Evolutionary conservation across 2,329 filamentous ascomycete genomes (phyloP).

Genomic region (Bipolaris zeicola): DNA sequence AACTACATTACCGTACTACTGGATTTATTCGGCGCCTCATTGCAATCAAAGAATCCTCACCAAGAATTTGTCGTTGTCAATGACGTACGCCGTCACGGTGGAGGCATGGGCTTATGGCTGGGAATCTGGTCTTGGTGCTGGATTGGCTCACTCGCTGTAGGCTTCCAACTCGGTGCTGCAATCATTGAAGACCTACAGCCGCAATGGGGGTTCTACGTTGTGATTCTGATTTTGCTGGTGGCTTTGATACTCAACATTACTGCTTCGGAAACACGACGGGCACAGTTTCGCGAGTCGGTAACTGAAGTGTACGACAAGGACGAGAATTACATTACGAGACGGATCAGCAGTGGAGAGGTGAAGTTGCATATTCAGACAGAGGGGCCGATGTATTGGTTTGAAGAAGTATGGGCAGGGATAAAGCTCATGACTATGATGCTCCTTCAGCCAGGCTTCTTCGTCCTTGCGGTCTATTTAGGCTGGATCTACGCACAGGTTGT

Average conservation of each 20-base stretch:
- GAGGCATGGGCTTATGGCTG: conserved; percentile 79
- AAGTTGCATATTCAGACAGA: conserved; percentile 76
- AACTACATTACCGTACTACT: conserved; percentile 74
- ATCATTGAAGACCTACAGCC: conserved; percentile 69
- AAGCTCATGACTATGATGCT: conserved; percentile 72
- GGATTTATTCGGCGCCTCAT: conserved; percentile 76
- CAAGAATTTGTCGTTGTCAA: conserved; percentile 71
- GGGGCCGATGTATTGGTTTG: conserved; percentile 76
- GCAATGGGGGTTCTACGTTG: conserved; percentile 77
- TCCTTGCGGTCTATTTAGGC: conserved; percentile 72
- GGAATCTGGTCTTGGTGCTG: conserved; percentile 70
- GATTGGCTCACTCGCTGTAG: conserved; percentile 72
- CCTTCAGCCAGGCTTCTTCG: conserved; percentile 72
- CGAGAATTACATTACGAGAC: conserved; percentile 55
- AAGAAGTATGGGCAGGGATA: conserved; percentile 75
- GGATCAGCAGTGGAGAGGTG: conserved; percentile 73
- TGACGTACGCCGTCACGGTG: conserved; percentile 75
- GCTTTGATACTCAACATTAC: conserved; percentile 73
- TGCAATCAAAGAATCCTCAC: conserved; percentile 74
- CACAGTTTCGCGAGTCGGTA: conserved; percentile 70
- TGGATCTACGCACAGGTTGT: conserved; percentile 82
- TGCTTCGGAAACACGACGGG: conserved; percentile 72
- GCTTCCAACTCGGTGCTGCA: conserved; percentile 72
- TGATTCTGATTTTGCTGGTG: conserved; percentile 68
- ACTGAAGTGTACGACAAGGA: conserved; percentile 60